Evolutionary conservation across 768 basidiomycete species (phyloP).

Genomic region (Pleurotus eryngii): DNA sequence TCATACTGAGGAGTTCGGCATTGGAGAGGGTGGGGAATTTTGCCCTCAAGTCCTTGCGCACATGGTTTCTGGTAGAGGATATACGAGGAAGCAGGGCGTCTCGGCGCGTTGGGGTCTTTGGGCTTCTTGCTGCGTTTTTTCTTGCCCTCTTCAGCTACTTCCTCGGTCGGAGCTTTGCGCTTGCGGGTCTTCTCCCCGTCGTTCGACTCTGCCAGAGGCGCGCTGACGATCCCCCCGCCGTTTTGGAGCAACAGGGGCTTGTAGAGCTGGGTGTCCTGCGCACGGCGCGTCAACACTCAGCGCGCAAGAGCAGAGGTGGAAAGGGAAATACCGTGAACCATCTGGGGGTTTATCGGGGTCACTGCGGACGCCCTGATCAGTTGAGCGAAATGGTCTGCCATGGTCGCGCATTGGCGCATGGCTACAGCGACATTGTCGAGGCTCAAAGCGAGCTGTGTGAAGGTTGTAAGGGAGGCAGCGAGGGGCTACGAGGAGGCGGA

Average conservation of each 20-base stretch:
- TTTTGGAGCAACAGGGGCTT: slow-evolving; percentile 11
- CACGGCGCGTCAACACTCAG: neutral
- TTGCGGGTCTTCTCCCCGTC: slow-evolving; percentile 32
- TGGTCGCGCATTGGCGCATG: slow-evolving; percentile 58
- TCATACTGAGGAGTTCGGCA: slow-evolving; percentile 66
- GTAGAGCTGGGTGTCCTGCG: neutral
- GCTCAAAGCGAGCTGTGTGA: slow-evolving; percentile 48
- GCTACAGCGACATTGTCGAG: slow-evolving; percentile 56
- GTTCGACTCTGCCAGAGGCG: slow-evolving; percentile 2
- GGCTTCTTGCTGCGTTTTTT: slow-evolving; percentile 64
- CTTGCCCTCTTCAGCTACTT: slow-evolving; percentile 43
- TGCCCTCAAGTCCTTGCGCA: slow-evolving; percentile 70
- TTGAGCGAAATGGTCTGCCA: slow-evolving; percentile 59
- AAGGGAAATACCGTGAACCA: neutral
- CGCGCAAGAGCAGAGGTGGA: slow-evolving; percentile 12
- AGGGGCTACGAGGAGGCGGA: slow-evolving; percentile 3
- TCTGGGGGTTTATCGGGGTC: slow-evolving; percentile 17
- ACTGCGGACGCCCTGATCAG: slow-evolving; percentile 37
- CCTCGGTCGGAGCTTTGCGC: slow-evolving; percentile 45
- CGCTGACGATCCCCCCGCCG: slow-evolving; percentile 19
- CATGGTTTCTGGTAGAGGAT: slow-evolving; percentile 93
- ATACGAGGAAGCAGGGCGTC: slow-evolving; percentile 90
- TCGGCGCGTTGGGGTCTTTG: slow-evolving; percentile 91
- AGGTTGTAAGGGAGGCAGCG: neutral
- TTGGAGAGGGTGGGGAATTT: slow-evolving; percentile 64